These are phyloP conservation scores for Alternaria alternata DNA, from an alignment of 2,329 filamentous ascomycete genomes.

Conservation along the genomic window DNA sequence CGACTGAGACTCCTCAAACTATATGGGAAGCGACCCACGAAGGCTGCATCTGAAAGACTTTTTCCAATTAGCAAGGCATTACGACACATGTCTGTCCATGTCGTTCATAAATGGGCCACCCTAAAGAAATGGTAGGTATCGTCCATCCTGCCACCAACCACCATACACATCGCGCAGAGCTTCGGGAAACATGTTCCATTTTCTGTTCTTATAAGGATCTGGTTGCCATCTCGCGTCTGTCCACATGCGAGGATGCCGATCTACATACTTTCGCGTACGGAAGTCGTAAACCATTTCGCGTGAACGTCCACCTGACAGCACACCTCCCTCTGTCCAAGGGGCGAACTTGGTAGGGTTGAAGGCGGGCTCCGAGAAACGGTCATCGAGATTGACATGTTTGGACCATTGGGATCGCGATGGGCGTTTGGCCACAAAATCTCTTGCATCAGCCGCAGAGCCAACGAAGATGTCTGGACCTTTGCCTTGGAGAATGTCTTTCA, in stretches of 20 bases:
- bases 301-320: slow-evolving; percentile 25
- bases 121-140: slow-evolving; percentile 21
- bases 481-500: slow-evolving; percentile 54
- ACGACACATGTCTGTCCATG: background rate
- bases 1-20: slow-evolving; percentile 27
- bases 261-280: slow-evolving; percentile 43
- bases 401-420: slow-evolving; percentile 51
- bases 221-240: slow-evolving; percentile 44
- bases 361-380: slow-evolving; percentile 19
- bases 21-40: slow-evolving; percentile 51
- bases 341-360: slow-evolving; percentile 25
- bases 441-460: slow-evolving; percentile 48
- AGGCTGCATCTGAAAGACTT: slow-evolving; percentile 24
- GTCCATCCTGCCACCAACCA: slow-evolving; percentile 34
- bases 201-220: slow-evolving; percentile 26
- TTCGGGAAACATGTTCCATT: slow-evolving; percentile 29
- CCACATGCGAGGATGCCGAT: slow-evolving; percentile 37
- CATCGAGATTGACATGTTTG: slow-evolving; percentile 42
- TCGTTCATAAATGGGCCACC: slow-evolving; percentile 9
- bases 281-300: slow-evolving; percentile 47
- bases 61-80: background rate
- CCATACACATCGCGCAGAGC: slow-evolving; percentile 38
- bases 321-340: slow-evolving; percentile 24
- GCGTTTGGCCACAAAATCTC: slow-evolving; percentile 50
- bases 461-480: slow-evolving; percentile 58